These are phyloP conservation scores for Hibiscus tridactylites DNA, from an alignment of 345 rosid genomes.

Conservation along the genomic window DNA sequence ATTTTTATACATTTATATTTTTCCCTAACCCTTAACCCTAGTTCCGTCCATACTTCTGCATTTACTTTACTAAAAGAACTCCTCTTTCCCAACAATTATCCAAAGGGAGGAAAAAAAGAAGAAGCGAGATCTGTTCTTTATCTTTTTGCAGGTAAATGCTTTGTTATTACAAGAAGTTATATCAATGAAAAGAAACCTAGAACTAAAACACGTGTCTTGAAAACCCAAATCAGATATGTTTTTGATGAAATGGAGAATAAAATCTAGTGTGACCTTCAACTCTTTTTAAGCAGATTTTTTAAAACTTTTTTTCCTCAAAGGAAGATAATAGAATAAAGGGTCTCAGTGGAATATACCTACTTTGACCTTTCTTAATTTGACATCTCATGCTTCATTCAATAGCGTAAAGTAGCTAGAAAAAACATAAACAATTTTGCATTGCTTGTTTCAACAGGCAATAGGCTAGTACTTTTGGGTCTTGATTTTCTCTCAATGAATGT, in stretches of 20 bases:
- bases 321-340: background rate
- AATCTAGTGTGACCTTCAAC: background rate
- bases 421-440: background rate
- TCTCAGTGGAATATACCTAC: no score
- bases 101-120: no score
- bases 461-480: background rate
- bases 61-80: no score
- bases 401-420: background rate
- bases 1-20: no score
- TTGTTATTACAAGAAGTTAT: background rate
- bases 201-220: no score
- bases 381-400: background rate
- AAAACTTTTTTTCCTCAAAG: background rate
- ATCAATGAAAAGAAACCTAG: background rate
- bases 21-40: no score
- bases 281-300: background rate
- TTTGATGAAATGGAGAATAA: no score
- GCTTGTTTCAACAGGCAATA: no score
- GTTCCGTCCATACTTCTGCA: no score
- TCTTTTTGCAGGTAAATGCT: background rate
- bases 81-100: no score
- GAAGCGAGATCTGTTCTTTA: no score
- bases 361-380: background rate
- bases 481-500: background rate
- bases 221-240: no score